Evolutionary conservation across 106 monocot genomes (phyloP), one percentile per base, ranked within the genome.

Genomic region (Acanthochlamys bracteata): DNA sequence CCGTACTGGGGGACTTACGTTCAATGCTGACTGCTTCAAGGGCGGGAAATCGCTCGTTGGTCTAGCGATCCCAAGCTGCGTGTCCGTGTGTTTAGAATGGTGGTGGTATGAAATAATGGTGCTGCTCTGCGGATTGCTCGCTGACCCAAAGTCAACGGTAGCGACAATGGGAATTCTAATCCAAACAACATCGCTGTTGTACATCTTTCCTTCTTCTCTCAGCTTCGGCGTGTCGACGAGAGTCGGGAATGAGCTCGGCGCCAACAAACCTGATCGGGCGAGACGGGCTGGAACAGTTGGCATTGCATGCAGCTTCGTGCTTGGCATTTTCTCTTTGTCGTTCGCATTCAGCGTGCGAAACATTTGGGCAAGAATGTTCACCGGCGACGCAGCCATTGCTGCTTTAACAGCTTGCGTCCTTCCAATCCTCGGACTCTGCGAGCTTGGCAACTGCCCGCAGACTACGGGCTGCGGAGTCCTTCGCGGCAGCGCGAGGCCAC

Each of bases 61-160:
- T 53, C 85, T 93, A 4, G 93, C 93, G 0, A 41, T 93, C 13
- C 93, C 93, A 0, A 93, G 89, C 74, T 93, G 93, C 76, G 45
- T 86, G 25, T 86, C 90, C 33, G 94, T 95, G 11, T 93, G 93
- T 61, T 67, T 93, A 39, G 93, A 93, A 62, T 93, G 93, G 93
- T 93, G 93, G 93, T 93, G 93, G 89, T 93, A 93, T 69, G 93
- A 93, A 72, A 86, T 93, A 71, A 93, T 93, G 93, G 79, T 89
- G 55, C 25, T 93, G 20, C 78, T 93, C 19, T 93, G 84, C 54
- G 92, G 92, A 3, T 61, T 83, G 12, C 70, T 87, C 12, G 21
- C 69, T 25, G 73, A 83, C 43, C 83, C 83, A 4, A 73, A 74
- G 47, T 61, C 83, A 10, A 87, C 83, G n/a, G 86, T 87, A 0